Percentiles rank a stretch among this genome's conserved stretches.
Conservation (phyloP, 2,329 filamentous ascomycete species). For the Botrytis hyacinthi region DNA sequence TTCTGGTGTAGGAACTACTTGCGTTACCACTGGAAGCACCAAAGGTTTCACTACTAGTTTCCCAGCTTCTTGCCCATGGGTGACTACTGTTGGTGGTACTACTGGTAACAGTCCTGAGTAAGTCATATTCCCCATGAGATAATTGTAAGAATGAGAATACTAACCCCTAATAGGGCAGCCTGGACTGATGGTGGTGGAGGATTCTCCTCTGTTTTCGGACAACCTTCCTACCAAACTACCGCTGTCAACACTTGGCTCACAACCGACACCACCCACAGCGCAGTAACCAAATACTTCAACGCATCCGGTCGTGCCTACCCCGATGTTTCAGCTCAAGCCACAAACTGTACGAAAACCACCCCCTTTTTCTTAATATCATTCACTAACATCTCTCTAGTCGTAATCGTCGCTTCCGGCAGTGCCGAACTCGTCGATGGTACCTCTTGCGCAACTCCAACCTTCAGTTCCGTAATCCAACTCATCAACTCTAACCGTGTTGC, state of each 20-base stretch:
- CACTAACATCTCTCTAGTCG: slow-evolving; percentile 34
- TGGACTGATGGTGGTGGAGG: slow-evolving; percentile 42
- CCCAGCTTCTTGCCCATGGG: slow-evolving; percentile 51
- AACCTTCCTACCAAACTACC: slow-evolving; percentile 44
- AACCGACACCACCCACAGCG: slow-evolving; percentile 47
- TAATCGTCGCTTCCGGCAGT: slow-evolving; percentile 39
- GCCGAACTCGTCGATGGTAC: slow-evolving; percentile 48
- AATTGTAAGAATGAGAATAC: not conserved
- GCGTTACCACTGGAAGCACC: slow-evolving; percentile 35
- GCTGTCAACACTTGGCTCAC: slow-evolving; percentile 46
- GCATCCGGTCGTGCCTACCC: slow-evolving; percentile 49
- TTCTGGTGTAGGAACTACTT: slow-evolving; percentile 43
- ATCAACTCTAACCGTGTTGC: slow-evolving; percentile 60
- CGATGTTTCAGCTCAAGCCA: slow-evolving; percentile 55
- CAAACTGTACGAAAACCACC: slow-evolving; percentile 43
- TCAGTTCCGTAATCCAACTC: slow-evolving; percentile 57
- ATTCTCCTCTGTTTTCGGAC: slow-evolving; percentile 45
- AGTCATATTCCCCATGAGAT: not conserved
- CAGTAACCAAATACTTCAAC: slow-evolving; percentile 48
- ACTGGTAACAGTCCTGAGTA: slow-evolving; percentile 32
- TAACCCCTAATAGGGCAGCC: slow-evolving; percentile 22
- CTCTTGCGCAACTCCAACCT: slow-evolving; percentile 55
- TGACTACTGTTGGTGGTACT: slow-evolving; percentile 47
- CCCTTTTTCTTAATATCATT: not conserved
- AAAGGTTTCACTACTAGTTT: slow-evolving; percentile 50